These are phyloP conservation scores for Quercus lobata DNA, from an alignment of 331 rosid genomes.

Conservation along the genomic window DNA sequence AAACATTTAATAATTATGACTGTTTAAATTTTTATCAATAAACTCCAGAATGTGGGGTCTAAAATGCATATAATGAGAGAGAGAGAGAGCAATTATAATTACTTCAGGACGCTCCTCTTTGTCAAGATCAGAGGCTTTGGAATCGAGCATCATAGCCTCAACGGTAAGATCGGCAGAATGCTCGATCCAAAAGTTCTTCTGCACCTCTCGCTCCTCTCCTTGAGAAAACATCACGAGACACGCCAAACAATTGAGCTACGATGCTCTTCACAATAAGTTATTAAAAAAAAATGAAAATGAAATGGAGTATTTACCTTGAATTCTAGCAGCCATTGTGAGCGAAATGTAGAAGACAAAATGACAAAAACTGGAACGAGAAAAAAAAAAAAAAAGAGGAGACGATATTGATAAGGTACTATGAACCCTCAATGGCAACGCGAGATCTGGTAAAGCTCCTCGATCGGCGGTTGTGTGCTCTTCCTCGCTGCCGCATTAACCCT, in stretches of 20 bases:
- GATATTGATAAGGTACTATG: background rate
- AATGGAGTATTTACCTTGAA: constrained; percentile 4
- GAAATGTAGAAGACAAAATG: constrained; percentile 9
- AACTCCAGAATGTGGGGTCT: too few relatives aligned
- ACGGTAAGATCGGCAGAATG: constrained; percentile 67
- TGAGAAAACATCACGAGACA: background rate
- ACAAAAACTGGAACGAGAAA: background rate
- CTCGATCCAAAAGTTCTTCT: constrained; percentile 80
- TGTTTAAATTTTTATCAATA: too few relatives aligned
- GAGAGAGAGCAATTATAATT: background rate
- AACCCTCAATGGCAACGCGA: constrained; percentile 57
- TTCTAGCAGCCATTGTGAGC: background rate
- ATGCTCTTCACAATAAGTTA: too few relatives aligned
- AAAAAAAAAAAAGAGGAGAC: too few relatives aligned
- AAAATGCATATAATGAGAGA: background rate
- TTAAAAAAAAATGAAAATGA: background rate
- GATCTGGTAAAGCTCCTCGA: constrained; percentile 66
- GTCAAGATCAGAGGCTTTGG: constrained; percentile 90
- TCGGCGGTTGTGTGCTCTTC: constrained; percentile 43
- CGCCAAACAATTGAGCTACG: too few relatives aligned
- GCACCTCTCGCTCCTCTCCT: constrained; percentile 62
- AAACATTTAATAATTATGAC: too few relatives aligned
- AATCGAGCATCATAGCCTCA: constrained; percentile 96
- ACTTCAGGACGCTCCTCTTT: constrained; percentile 97
- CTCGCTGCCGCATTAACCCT: constrained; percentile 51